These are phyloP conservation scores for Apiotrichum domesticum DNA, from an alignment of 1,284 basidiomycete species.

Conservation along the genomic window DNA sequence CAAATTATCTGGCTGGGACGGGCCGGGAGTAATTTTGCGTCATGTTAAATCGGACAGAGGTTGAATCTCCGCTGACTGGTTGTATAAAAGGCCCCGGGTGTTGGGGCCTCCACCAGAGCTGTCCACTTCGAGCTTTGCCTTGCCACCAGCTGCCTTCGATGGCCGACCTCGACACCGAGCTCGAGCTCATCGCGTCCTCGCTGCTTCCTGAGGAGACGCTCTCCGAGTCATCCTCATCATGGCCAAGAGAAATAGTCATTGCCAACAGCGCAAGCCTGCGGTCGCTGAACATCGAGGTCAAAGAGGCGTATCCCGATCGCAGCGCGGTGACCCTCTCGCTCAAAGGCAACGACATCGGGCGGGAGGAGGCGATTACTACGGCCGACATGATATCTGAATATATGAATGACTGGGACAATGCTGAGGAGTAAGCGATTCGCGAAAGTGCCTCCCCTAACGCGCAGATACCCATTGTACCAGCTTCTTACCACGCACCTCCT, in stretches of 20 bases:
- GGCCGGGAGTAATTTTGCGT: no score
- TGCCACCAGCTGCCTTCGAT: background rate
- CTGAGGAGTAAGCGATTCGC: slow-evolving; percentile 52
- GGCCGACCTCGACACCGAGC: slow-evolving; percentile 27
- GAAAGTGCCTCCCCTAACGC: background rate
- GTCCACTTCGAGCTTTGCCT: no score
- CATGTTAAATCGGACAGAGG: no score
- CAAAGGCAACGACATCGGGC: slow-evolving; percentile 48
- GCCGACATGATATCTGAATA: slow-evolving; percentile 51
- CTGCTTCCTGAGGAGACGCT: slow-evolving; percentile 58
- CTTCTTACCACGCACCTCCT: slow-evolving; percentile 57
- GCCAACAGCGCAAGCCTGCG: slow-evolving; percentile 48
- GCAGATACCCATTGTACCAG: slow-evolving; percentile 59
- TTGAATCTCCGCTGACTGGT: no score
- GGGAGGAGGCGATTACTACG: slow-evolving; percentile 42
- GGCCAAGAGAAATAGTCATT: slow-evolving; percentile 30
- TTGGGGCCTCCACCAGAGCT: no score
- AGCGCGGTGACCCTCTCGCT: slow-evolving; percentile 21
- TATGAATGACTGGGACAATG: slow-evolving; percentile 48
- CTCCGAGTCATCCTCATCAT: slow-evolving; percentile 27
- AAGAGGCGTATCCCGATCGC: slow-evolving; percentile 29
- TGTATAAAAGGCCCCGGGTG: no score
- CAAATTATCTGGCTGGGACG: no score
- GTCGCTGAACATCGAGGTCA: slow-evolving; percentile 48
- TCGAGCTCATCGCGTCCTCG: slow-evolving; percentile 50